A percentile compares a stretch with the other conserved stretches of the same genome.
Evolutionary conservation across 352 stramenopile species (phyloP).

Genomic region (Globisporangium cylindrosporum): DNA sequence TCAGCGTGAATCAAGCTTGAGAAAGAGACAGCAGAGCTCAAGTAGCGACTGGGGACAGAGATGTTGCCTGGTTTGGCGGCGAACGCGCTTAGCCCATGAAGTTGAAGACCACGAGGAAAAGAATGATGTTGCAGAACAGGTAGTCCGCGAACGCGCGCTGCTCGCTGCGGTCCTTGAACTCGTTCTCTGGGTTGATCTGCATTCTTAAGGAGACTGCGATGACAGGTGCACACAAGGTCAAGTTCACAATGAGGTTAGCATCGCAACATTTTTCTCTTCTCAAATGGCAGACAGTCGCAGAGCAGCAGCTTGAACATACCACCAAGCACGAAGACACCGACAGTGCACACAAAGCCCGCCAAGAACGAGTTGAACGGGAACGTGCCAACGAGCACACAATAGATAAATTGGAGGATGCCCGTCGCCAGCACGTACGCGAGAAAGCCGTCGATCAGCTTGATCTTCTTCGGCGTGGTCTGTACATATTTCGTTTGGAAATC

Average conservation of each 20-base stretch:
- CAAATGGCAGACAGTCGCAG: conserved; percentile 4
- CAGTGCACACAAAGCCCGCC: conserved; percentile 86
- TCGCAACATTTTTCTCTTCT: not conserved
- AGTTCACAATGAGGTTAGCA: not conserved
- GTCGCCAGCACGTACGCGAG: conserved; percentile 87
- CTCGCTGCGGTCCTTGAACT: conserved; percentile 78
- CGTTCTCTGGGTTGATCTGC: conserved; percentile 88
- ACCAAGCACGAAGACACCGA: conserved; percentile 88
- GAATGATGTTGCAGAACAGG: conserved; percentile 91
- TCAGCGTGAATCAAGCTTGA: not conserved
- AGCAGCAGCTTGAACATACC: conserved; percentile 32
- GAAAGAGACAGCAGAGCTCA: not conserved
- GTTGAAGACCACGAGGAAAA: conserved; percentile 93
- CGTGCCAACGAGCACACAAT: conserved; percentile 86
- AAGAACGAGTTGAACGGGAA: conserved; percentile 94
- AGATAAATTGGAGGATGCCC: conserved; percentile 90
- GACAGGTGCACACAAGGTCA: not conserved
- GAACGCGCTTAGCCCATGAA: conserved; percentile 84
- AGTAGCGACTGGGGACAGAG: not conserved
- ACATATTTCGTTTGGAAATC: conserved; percentile 76
- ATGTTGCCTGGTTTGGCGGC: not conserved
- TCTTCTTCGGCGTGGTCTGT: conserved; percentile 85
- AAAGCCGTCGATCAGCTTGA: conserved; percentile 91
- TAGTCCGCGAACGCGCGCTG: conserved; percentile 90
- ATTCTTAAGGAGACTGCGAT: conserved; percentile 82